Conservation (phyloP, 306 rosid species). For the Styphnolobium japonicum region DNA sequence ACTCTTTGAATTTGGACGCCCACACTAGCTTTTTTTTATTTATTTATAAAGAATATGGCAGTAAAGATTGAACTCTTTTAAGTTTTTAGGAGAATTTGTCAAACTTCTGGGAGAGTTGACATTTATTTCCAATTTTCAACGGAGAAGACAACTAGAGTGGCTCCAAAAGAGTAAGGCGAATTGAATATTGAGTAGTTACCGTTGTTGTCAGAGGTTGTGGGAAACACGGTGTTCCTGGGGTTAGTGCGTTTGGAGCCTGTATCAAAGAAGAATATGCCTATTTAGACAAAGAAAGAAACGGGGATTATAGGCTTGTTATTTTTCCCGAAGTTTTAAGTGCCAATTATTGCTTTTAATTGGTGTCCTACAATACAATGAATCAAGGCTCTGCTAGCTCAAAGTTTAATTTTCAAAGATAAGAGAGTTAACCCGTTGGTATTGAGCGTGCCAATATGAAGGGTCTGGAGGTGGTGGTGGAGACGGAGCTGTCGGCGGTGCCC, state of each 20-base stretch:
- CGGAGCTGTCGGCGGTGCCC: slow-evolving; percentile 43
- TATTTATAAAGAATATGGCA: no score
- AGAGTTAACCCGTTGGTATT: slow-evolving; percentile 43
- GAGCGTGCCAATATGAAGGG: slow-evolving; percentile 62
- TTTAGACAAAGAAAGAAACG: background rate
- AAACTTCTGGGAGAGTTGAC: no score
- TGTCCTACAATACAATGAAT: background rate
- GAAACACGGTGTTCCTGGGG: slow-evolving; percentile 66
- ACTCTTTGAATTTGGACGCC: no score
- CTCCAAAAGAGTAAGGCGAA: slow-evolving; percentile 40
- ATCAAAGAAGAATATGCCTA: background rate
- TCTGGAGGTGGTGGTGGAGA: slow-evolving; percentile 34
- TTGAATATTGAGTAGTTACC: slow-evolving; percentile 38
- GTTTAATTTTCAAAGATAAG: background rate
- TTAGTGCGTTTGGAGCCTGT: slow-evolving; percentile 55
- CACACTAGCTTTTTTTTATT: no score
- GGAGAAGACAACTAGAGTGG: slow-evolving; percentile 32
- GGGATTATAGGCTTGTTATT: background rate
- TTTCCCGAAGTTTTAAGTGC: background rate
- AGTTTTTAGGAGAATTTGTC: no score
- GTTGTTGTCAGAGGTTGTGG: slow-evolving; percentile 56
- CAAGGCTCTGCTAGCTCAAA: background rate
- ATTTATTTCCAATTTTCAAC: slow-evolving; percentile 23
- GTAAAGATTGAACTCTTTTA: no score
- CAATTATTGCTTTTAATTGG: background rate